Evolutionary conservation across 1,284 basidiomycete genomes (phyloP), one percentile per base, ranked within the genome.

Genomic region (Somion occarium): DNA sequence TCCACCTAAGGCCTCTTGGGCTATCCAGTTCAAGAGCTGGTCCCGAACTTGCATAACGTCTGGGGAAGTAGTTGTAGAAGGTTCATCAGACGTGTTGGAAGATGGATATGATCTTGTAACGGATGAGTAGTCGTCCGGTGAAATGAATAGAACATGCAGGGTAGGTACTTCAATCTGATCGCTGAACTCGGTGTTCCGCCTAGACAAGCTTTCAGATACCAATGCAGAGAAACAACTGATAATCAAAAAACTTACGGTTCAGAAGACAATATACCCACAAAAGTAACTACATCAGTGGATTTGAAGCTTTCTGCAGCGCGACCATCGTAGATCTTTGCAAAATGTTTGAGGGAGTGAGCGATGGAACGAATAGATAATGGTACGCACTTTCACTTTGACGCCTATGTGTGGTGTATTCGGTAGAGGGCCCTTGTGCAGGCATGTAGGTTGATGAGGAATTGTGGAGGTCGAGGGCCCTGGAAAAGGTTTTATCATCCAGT

Each of bases 1-100:
- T 0, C 85, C 85, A 1, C 74, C 83, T 1, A 92, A 69, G 4
- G 75, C 79, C 56, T 86, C 79, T 19, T 76, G 66, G 0, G 88
- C 83, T 46, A 93, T 77, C 85, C 89, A 91, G 0, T 68, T 56
- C 34, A 92, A 72, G 15, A 93, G 68, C 46, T 83, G 74, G 3
- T 73, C 58, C 41, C 84, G 73, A 4, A 78, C 45, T 22, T 49
- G 34, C 18, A 44, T 18, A 19, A 53, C 22, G 23, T 61, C 54
- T 4, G 30, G 45, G 27, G 48, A 46, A 15, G 34, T 18, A 49
- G 46, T 42, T 52, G 34, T 50, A 25, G 46, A 30, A 11, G 59
- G 45, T 5, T 51, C 44, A 26, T 58, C 57, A 0, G 37, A 20
- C 5, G 38, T 13, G 5, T 15, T 30, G 5, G 53, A 26, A 12